Evolutionary conservation across 139 green algal species (phyloP), one percentile per base, ranked within the genome.

Genomic region (Dunaliella sp.): DNA sequence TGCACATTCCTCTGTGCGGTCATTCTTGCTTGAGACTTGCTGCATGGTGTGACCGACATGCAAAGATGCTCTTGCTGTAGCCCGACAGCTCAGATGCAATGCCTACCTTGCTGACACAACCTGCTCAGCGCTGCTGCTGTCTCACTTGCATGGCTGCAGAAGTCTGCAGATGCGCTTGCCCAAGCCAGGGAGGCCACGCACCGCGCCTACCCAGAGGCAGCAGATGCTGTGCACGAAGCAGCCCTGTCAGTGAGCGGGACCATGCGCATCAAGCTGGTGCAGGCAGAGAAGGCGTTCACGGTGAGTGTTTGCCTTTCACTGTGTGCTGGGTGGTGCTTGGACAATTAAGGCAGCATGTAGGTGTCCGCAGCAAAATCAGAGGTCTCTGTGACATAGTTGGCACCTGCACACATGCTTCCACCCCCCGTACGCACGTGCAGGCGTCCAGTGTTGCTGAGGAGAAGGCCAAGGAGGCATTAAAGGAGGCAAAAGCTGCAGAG

Each of bases 201-300:
- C 31, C 76, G 76, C 12, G 76, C 76, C 2, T 81, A 81, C 31
- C 76, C 76, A 16, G 76, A 38, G n/a, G 76, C 76, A 34, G 76
- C 76, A 12, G n/a, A 81, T 33, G 76, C 76, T 33, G 76, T 81
- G 34, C 76, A 81, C 30, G n/a, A 34, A 1, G 76, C 76, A 12
- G 76, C 76, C n/a, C 30, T 37, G 30, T 81, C 76, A 16, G 76
- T 81, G n/a, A 81, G n/a, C 28, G 30, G 12, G n/a, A 81, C 34
- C 76, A 81, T 81, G 76, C 76, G 76, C 7, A 34, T 31, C 30
- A 81, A 81, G 76, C 76, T 81, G 76, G n/a, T 81, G 76, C n/a
- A 81, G 31, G 30, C 76, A 34, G 76, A 81, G n/a, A 34, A 81
- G 76, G 76, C 76, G 30, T 81, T 81, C 76, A 34, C 31, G 76